phyloP scores from a whole-genome alignment of 2,329 filamentous ascomycete genomes.

The Coccinonectria pachysandricola region DNA sequence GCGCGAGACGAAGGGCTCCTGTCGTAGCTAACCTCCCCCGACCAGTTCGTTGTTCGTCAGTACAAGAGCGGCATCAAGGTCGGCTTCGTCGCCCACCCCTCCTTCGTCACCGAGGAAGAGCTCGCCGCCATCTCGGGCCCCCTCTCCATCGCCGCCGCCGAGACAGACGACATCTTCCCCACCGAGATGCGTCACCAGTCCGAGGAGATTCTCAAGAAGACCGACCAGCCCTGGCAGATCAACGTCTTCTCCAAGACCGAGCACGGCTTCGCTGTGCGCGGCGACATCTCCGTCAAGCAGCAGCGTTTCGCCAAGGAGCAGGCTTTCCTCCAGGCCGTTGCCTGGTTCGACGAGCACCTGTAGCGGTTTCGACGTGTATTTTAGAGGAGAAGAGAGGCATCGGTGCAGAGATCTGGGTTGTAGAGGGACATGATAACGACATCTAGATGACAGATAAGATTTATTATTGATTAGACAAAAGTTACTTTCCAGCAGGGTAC shows the following conservation, averaged over 20 bases:
- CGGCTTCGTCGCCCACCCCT: conserved; percentile 56
- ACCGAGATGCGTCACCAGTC: conserved; percentile 42
- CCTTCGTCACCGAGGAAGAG: conserved; percentile 49
- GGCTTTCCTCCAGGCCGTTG: conserved; percentile 3
- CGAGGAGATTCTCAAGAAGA: conserved; percentile 47
- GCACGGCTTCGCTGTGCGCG: conserved; percentile 67
- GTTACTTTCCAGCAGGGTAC: too few species aligned
- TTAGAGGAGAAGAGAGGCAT: too few species aligned
- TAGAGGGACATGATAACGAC: too few species aligned
- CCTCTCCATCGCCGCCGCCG: conserved; percentile 51
- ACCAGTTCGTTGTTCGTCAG: conserved; percentile 59
- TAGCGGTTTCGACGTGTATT: not conserved
- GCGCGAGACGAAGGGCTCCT: not conserved
- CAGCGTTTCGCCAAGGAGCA: conserved; percentile 2
- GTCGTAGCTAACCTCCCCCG: too few species aligned
- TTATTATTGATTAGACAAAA: too few species aligned
- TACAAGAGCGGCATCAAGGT: conserved; percentile 44
- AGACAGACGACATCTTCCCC: conserved; percentile 51
- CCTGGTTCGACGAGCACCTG: conserved; percentile 2
- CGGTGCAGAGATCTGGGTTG: too few species aligned
- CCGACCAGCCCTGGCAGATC: conserved; percentile 53
- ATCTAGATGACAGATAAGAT: too few species aligned
- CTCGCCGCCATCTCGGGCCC: conserved; percentile 46
- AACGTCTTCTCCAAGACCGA: conserved; percentile 56
- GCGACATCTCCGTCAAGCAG: conserved; percentile 31